These are phyloP conservation scores for Herpotrichia juniperi DNA, from an alignment of 2,329 filamentous ascomycete genomes.

Conservation along the genomic window DNA sequence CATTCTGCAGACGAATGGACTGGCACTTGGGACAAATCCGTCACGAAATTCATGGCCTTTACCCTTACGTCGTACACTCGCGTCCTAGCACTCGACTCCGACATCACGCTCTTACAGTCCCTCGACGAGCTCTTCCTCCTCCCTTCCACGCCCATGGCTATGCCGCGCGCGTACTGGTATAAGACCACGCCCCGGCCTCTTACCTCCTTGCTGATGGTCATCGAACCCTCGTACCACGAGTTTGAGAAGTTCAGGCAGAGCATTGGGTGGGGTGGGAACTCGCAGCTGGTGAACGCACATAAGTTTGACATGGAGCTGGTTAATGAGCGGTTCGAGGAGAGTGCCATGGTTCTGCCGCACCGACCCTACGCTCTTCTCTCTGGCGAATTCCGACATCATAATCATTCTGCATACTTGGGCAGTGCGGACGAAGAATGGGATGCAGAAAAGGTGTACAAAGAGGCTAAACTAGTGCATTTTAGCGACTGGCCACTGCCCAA, in stretches of 20 bases:
- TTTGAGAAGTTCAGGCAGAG: constrained; percentile 47
- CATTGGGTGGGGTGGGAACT: constrained; percentile 34
- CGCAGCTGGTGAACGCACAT: constrained; percentile 35
- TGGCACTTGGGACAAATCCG: constrained; percentile 66
- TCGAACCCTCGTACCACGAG: constrained; percentile 63
- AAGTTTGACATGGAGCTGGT: constrained; percentile 72
- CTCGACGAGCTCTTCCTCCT: constrained; percentile 76
- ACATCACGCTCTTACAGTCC: constrained; percentile 64
- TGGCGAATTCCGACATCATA: constrained; percentile 64
- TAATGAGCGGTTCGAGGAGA: constrained; percentile 65
- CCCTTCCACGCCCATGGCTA: constrained; percentile 65
- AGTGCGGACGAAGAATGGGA: constrained; percentile 64
- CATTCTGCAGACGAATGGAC: constrained; percentile 35
- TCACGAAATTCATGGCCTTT: constrained; percentile 73
- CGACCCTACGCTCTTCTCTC: constrained; percentile 66
- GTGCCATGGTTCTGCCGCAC: constrained; percentile 67
- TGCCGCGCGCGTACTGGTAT: constrained; percentile 76
- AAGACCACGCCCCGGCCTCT: constrained; percentile 60
- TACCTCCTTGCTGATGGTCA: constrained; percentile 66
- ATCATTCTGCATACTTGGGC: constrained; percentile 61
- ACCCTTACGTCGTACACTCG: constrained; percentile 68
- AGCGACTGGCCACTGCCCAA: constrained; percentile 75
- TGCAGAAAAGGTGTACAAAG: constrained; percentile 59
- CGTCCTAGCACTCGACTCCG: constrained; percentile 66
- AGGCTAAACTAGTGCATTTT: constrained; percentile 73